phyloP scores from a whole-genome alignment of 441 rosid species.

The Monsonia emarginata region DNA sequence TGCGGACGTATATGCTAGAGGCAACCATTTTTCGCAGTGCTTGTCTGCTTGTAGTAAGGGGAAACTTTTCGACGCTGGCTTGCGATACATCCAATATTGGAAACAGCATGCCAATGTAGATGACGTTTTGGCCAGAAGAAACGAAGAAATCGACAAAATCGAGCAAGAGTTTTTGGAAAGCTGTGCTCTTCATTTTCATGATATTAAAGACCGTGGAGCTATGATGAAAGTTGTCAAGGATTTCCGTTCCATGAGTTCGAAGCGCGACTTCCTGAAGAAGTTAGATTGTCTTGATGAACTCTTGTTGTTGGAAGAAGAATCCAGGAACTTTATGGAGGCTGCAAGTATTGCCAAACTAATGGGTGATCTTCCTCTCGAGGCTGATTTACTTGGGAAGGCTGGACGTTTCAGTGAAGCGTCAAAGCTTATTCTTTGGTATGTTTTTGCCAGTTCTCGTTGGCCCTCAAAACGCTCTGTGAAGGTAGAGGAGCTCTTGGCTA shows the following conservation, averaged over 20 bases:
- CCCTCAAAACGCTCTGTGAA: constrained; percentile 32
- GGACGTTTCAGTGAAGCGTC: constrained; percentile 28
- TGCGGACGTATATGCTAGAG: constrained; percentile 37
- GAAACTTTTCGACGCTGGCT: constrained; percentile 33
- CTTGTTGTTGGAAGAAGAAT: constrained; percentile 31
- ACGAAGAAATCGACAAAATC: constrained; percentile 22
- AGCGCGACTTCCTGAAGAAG: constrained; percentile 26
- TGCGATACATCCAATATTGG: constrained; percentile 32
- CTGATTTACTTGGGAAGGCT: constrained; percentile 31
- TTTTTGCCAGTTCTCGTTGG: constrained; percentile 42
- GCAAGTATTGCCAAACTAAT: constrained; percentile 31
- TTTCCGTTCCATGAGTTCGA: constrained; percentile 21
- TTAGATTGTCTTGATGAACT: constrained; percentile 35
- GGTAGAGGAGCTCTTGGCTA: constrained; percentile 28
- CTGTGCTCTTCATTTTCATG: constrained; percentile 28
- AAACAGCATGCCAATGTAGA: constrained; percentile 19
- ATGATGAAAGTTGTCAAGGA: constrained; percentile 38
- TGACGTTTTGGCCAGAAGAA: constrained; percentile 4
- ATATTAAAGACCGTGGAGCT: constrained; percentile 21
- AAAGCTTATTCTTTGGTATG: constrained; percentile 27
- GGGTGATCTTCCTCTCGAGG: constrained; percentile 28
- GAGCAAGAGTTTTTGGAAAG: constrained; percentile 34
- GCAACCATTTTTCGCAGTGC: constrained; percentile 25
- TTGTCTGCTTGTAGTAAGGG: constrained; percentile 31
- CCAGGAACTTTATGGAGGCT: constrained; percentile 34